phyloP scores from a whole-genome alignment of 208 protist species.

The Crithidia brevicula region DNA sequence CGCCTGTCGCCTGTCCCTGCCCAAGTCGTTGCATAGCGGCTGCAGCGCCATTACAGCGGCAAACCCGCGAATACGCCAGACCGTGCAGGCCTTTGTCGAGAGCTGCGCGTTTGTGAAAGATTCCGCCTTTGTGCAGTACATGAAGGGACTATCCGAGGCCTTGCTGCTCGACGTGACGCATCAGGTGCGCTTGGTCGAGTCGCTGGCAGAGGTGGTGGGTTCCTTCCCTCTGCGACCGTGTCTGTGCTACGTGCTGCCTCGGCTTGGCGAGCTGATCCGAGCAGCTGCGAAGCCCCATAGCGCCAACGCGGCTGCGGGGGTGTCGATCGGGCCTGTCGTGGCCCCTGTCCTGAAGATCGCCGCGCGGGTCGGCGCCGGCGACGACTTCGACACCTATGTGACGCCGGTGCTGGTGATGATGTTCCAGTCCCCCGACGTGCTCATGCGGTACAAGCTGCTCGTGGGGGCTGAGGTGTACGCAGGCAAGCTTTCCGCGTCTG shows the following conservation, averaged over 20 bases:
- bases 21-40: slow-evolving; percentile 48
- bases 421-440: slow-evolving; percentile 58
- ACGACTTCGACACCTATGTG: slow-evolving; percentile 60
- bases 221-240: slow-evolving; percentile 66
- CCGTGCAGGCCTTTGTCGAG: slow-evolving; percentile 53
- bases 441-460: slow-evolving; percentile 75
- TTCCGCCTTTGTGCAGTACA: slow-evolving; percentile 66
- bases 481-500: slow-evolving; percentile 35
- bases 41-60: slow-evolving; percentile 53
- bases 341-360: slow-evolving; percentile 70
- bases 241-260: slow-evolving; percentile 62
- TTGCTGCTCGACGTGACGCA: slow-evolving; percentile 63
- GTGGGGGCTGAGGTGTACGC: slow-evolving; percentile 54
- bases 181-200: slow-evolving; percentile 61
- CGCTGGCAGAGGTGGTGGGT: slow-evolving; percentile 45
- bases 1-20: slow-evolving; percentile 43
- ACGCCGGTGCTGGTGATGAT: slow-evolving; percentile 65
- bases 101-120: slow-evolving; percentile 61
- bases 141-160: slow-evolving; percentile 66
- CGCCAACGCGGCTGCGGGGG: slow-evolving; percentile 11
- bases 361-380: slow-evolving; percentile 29
- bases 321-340: slow-evolving; percentile 44
- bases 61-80: slow-evolving; percentile 53
- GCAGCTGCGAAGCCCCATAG: slow-evolving; percentile 36
- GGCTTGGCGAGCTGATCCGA: slow-evolving; percentile 56